Evolutionary conservation across 257 asterid genomes (phyloP).

Genomic region (Salvia hispanica): DNA sequence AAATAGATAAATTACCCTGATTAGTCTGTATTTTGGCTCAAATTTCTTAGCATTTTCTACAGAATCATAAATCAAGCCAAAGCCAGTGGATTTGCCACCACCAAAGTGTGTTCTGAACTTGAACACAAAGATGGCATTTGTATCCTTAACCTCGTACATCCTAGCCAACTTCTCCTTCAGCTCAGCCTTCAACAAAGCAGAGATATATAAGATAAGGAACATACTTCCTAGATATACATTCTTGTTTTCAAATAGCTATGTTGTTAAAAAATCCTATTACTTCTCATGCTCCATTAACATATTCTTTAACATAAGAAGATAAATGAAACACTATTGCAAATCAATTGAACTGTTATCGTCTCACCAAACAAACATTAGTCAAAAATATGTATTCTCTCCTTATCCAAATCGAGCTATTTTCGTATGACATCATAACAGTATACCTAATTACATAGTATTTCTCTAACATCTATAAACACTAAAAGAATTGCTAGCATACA

Average conservation of each 20-base stretch:
- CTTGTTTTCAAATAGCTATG: neutral
- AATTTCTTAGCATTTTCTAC: slow-evolving; percentile 78
- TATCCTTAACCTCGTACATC: slow-evolving; percentile 67
- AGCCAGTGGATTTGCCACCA: slow-evolving; percentile 82
- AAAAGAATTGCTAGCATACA: neutral
- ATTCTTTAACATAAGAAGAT: neutral
- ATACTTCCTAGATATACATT: neutral
- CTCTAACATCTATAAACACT: neutral
- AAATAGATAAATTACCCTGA: slow-evolving; percentile 54
- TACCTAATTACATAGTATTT: neutral
- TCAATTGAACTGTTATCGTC: neutral
- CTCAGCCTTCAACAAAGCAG: slow-evolving; percentile 48
- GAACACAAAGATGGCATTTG: slow-evolving; percentile 68
- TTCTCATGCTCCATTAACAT: neutral
- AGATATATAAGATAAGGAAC: slow-evolving; percentile 2
- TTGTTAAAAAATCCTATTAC: neutral
- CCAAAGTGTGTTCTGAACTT: slow-evolving; percentile 83
- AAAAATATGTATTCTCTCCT: neutral
- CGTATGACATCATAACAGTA: neutral
- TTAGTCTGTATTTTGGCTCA: slow-evolving; percentile 88
- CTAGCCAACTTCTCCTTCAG: slow-evolving; percentile 69
- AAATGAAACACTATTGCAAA: neutral
- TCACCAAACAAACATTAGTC: neutral
- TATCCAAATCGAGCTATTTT: neutral
- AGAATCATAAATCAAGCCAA: slow-evolving; percentile 81